phyloP scores from a whole-genome alignment of 768 basidiomycete genomes.

The Collybia sordida region DNA sequence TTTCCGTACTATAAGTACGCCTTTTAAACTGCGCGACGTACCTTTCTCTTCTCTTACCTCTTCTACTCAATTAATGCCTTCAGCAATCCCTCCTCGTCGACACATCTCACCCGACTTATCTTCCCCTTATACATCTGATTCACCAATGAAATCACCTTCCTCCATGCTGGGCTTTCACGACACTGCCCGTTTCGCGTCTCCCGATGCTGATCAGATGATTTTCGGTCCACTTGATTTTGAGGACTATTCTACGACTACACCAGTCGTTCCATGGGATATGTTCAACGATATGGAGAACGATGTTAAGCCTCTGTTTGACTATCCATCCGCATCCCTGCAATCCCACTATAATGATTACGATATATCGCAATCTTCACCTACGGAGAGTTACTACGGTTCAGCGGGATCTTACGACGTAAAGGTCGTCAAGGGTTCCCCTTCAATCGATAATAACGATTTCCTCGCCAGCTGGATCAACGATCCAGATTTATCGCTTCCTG shows the following conservation, averaged over 20 bases:
- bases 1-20: constrained; percentile 14
- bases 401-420: constrained; percentile 37
- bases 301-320: constrained; percentile 42
- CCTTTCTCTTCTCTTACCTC: constrained; percentile 23
- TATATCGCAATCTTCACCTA: constrained; percentile 38
- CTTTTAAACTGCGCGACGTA: constrained; percentile 33
- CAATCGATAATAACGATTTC: constrained; percentile 44
- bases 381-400: constrained; percentile 33
- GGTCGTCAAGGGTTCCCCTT: constrained; percentile 40
- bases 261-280: constrained; percentile 35
- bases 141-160: constrained; percentile 24
- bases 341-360: constrained; percentile 31
- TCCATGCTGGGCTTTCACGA: constrained; percentile 38
- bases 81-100: constrained; percentile 28
- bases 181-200: constrained; percentile 24
- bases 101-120: constrained; percentile 26
- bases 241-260: constrained; percentile 32
- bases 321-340: constrained; percentile 22
- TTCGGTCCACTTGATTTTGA: constrained; percentile 63
- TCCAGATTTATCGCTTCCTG: constrained; percentile 36
- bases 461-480: constrained; percentile 67
- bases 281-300: constrained; percentile 37
- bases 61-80: constrained; percentile 40
- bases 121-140: constrained; percentile 20
- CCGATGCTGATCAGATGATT: constrained; percentile 54